Evolutionary conservation across 2,329 filamentous ascomycete species (phyloP).

Genomic region (Sphaerulina vaccinii): DNA sequence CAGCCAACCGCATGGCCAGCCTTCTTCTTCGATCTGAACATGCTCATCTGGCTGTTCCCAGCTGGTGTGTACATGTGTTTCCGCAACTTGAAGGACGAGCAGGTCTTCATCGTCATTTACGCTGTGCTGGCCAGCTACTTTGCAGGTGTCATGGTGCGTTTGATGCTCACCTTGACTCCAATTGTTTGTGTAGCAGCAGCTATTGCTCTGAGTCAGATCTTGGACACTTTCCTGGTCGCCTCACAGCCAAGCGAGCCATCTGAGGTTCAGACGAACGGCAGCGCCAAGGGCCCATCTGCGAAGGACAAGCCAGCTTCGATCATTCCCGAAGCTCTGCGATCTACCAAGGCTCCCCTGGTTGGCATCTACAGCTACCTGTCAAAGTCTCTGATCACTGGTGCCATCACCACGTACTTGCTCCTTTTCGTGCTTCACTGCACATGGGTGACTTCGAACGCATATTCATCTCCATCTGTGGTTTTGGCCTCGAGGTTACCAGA

Average conservation of each 20-base stretch:
- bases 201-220: conserved; percentile 79
- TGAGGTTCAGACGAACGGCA: conserved; percentile 42
- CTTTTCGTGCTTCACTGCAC: conserved; percentile 97
- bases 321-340: conserved; percentile 60
- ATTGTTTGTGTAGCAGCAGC: conserved; percentile 94
- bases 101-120: conserved; percentile 97
- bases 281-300: conserved; percentile 43
- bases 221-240: conserved; percentile 78
- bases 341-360: conserved; percentile 69
- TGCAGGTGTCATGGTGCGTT: conserved; percentile 96
- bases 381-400: conserved; percentile 72
- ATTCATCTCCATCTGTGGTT: conserved; percentile 96
- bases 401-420: conserved; percentile 75
- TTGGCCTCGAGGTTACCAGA: conserved; percentile 89
- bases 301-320: conserved; percentile 57
- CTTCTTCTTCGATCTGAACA: conserved; percentile 98
- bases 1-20: conserved; percentile 98
- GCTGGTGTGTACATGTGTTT: conserved; percentile 98
- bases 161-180: conserved; percentile 96
- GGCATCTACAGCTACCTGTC: conserved; percentile 81
- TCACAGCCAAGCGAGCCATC: conserved; percentile 56
- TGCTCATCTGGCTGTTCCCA: conserved; percentile 98
- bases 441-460: conserved; percentile 98
- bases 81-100: conserved; percentile 88
- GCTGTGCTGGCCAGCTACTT: conserved; percentile 97